Conservation (phyloP, 2,329 filamentous ascomycete species). For the Zymoseptoria crescenta region DNA sequence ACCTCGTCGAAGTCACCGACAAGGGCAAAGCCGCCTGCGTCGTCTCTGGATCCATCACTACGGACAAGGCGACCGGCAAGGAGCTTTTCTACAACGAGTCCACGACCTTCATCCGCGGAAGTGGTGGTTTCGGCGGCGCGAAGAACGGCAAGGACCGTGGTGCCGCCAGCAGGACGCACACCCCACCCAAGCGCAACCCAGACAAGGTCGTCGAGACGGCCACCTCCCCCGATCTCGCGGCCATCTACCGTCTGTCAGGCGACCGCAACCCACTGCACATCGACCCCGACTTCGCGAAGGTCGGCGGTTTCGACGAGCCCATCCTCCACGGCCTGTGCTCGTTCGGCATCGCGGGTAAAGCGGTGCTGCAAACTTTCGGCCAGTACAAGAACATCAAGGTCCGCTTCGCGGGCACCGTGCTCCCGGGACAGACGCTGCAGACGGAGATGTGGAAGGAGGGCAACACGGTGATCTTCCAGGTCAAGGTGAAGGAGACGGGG, state of each 20-base stretch:
- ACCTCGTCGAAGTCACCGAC: conserved; percentile 89
- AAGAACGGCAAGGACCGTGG: conserved; percentile 72
- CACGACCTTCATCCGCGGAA: conserved; percentile 85
- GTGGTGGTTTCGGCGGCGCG: conserved; percentile 80
- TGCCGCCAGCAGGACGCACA: conserved; percentile 69
- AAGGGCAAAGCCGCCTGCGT: conserved; percentile 86
- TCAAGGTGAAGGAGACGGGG: conserved; percentile 84
- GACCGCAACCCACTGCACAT: conserved; percentile 97
- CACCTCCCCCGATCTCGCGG: conserved; percentile 85
- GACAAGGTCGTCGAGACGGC: conserved; percentile 78
- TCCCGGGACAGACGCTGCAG: conserved; percentile 80
- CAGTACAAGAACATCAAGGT: conserved; percentile 87
- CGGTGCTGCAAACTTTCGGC: conserved; percentile 77
- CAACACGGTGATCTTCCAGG: conserved; percentile 72
- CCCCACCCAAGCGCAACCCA: conserved; percentile 65
- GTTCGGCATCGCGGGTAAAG: conserved; percentile 86
- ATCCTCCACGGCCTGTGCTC: conserved; percentile 97
- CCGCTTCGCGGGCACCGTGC: conserved; percentile 74
- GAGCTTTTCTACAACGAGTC: conserved; percentile 95
- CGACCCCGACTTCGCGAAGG: conserved; percentile 86
- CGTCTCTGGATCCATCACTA: conserved; percentile 70
- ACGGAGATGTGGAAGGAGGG: conserved; percentile 95
- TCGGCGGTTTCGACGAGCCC: conserved; percentile 87
- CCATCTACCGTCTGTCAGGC: conserved; percentile 84
- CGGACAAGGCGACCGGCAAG: conserved; percentile 76